Percentiles rank a stretch among this genome's conserved stretches.
These are phyloP conservation scores for Fraxinus xanthoxyloides DNA, from an alignment of 305 asterid species.

Conservation along the genomic window DNA sequence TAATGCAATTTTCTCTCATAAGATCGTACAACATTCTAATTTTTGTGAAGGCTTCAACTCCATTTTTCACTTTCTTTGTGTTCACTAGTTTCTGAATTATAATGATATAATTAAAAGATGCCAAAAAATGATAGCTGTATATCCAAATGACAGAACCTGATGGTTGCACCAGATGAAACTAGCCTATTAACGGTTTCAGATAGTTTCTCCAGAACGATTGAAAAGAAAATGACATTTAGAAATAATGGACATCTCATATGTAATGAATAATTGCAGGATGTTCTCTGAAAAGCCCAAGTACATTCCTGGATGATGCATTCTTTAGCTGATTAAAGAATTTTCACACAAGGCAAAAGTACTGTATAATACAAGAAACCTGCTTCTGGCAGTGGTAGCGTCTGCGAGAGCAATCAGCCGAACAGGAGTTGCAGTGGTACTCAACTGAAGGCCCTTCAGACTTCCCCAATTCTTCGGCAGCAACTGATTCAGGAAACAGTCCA, in stretches of 20 bases:
- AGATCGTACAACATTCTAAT: neutral
- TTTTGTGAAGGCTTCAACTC: neutral
- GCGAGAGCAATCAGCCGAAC: slow-evolving; percentile 98
- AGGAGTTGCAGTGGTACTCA: slow-evolving; percentile 94
- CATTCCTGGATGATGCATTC: neutral
- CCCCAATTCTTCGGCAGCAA: slow-evolving; percentile 65
- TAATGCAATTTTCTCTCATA: neutral
- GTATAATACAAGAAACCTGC: slow-evolving; percentile 59
- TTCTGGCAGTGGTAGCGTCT: slow-evolving; percentile 98
- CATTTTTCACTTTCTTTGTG: neutral
- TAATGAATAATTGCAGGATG: neutral
- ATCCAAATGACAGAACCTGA: neutral
- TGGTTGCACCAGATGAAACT: neutral
- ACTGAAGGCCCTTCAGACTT: slow-evolving; percentile 91
- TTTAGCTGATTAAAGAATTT: neutral
- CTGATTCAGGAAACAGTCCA: slow-evolving; percentile 75
- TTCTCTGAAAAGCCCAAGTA: neutral
- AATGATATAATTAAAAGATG: neutral
- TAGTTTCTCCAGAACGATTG: neutral
- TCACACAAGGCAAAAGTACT: slow-evolving; percentile 7
- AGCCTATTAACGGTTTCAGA: neutral
- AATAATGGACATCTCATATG: neutral
- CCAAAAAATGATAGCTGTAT: neutral
- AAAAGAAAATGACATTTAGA: neutral
- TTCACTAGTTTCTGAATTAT: neutral